A percentile compares a stretch with the other conserved stretches of the same genome.
Conservation (phyloP, 1,284 basidiomycete genomes). For the Trichosporon coremiiforme region DNA sequence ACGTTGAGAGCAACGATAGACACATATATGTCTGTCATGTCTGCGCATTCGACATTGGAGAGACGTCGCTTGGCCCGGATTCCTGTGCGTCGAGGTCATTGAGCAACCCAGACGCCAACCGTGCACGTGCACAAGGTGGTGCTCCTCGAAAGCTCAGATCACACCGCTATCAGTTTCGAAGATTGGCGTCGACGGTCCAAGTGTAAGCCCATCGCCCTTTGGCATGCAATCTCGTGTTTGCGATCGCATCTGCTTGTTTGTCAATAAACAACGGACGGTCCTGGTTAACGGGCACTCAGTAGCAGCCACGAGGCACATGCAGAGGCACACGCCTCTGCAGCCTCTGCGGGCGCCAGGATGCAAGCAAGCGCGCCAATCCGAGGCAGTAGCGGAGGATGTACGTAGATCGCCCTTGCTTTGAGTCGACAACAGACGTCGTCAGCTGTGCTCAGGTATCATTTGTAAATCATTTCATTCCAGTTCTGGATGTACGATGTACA, state of each 20-base stretch:
- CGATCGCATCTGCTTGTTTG: neutral
- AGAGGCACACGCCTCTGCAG: no score
- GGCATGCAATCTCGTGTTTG: neutral
- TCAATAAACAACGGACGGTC: no score
- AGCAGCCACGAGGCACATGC: neutral
- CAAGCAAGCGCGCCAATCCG: neutral
- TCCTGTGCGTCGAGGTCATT: no score
- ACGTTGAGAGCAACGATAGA: no score
- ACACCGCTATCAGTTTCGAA: neutral
- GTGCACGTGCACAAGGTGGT: no score
- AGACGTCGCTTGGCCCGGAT: no score
- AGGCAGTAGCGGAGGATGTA: neutral
- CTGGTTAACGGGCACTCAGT: neutral
- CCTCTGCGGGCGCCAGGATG: no score
- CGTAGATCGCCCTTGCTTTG: neutral
- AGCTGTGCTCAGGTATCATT: no score
- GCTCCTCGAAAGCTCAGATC: no score
- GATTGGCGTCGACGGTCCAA: neutral
- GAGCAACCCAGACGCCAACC: no score
- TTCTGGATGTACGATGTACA: neutral
- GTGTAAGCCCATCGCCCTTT: neutral
- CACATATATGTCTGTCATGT: no score
- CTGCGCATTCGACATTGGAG: no score
- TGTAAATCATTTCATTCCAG: neutral
- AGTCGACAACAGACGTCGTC: neutral